phyloP scores from a whole-genome alignment of 805 yeast genomes.

The Millerago galiae region DNA sequence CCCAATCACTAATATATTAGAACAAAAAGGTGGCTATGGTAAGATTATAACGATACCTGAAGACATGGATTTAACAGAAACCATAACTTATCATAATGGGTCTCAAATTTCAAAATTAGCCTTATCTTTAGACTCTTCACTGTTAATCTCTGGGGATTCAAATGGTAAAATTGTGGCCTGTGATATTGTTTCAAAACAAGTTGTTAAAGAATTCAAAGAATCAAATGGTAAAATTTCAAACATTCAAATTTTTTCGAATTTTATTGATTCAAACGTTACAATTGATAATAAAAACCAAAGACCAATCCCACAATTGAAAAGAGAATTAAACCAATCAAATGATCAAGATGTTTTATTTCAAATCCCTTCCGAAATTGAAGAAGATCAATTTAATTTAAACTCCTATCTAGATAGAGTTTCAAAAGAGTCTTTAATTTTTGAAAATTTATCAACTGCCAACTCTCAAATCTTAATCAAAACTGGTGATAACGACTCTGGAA shows the following conservation, averaged over 20 bases:
- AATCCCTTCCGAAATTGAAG: conserved; percentile 20
- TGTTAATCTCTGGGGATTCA: conserved; percentile 65
- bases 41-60: conserved; percentile 29
- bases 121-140: conserved; percentile 70
- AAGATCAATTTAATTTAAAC: conserved; percentile 34
- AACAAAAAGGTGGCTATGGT: conserved; percentile 26
- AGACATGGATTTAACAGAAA: conserved; percentile 41
- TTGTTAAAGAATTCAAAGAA: conserved; percentile 46
- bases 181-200: conserved; percentile 68
- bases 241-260: conserved; percentile 13
- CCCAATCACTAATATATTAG: conserved; percentile 21
- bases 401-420: conserved; percentile 43
- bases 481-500: conserved; percentile 10
- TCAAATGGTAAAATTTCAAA: conserved; percentile 14
- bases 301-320: conserved; percentile 58
- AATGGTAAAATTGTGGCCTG: conserved; percentile 60
- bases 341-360: conserved; percentile 39
- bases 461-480: conserved; percentile 29
- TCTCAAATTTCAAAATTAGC: conserved; percentile 43
- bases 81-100: conserved; percentile 48
- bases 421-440: conserved; percentile 46
- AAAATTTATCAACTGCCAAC: conserved; percentile 33
- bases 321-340: conserved; percentile 43
- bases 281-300: conserved; percentile 19
- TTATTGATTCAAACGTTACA: conserved; percentile 5